Conservation (phyloP, 495 filamentous ascomycete genomes). For the Cercophora scortea region DNA sequence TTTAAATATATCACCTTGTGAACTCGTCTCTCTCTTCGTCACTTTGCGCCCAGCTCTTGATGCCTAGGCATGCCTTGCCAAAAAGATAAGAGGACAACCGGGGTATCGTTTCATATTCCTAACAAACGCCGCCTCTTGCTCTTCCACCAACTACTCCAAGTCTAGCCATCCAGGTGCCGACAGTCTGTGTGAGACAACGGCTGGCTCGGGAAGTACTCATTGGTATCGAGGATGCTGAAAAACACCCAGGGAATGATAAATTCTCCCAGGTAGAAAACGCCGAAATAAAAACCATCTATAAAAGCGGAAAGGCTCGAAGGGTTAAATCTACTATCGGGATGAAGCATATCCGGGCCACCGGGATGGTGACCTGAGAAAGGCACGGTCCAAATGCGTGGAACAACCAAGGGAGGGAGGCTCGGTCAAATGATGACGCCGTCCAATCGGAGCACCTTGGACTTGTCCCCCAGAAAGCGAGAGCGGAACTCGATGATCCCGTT, state of each 20-base stretch:
- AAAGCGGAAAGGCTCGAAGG: constrained; percentile 2
- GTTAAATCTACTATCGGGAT: constrained; percentile 13
- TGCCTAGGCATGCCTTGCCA: not conserved
- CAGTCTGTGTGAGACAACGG: too few relatives aligned
- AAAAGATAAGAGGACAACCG: not conserved
- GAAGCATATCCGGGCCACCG: too few relatives aligned
- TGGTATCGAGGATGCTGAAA: not conserved
- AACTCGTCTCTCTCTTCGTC: too few relatives aligned
- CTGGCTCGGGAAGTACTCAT: too few relatives aligned
- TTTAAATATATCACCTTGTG: too few relatives aligned
- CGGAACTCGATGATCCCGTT: constrained; percentile 77
- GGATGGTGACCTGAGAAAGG: not conserved
- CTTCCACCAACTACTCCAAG: not conserved
- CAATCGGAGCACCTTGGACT: constrained; percentile 41
- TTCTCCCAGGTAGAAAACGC: constrained; percentile 4
- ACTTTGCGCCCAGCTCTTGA: too few relatives aligned
- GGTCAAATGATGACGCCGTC: constrained; percentile 26
- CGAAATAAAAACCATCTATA: constrained; percentile 4
- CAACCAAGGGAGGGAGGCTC: not conserved
- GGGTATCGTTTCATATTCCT: constrained; percentile 12
- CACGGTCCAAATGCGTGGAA: not conserved
- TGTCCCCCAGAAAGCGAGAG: constrained; percentile 43
- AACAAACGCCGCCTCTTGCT: constrained; percentile 5
- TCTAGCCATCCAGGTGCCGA: too few relatives aligned
- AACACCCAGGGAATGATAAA: not conserved